Evolutionary conservation across 257 asterid genomes (phyloP), one percentile per base, ranked within the genome.

Genomic region (Nicotiana sylvestris): DNA sequence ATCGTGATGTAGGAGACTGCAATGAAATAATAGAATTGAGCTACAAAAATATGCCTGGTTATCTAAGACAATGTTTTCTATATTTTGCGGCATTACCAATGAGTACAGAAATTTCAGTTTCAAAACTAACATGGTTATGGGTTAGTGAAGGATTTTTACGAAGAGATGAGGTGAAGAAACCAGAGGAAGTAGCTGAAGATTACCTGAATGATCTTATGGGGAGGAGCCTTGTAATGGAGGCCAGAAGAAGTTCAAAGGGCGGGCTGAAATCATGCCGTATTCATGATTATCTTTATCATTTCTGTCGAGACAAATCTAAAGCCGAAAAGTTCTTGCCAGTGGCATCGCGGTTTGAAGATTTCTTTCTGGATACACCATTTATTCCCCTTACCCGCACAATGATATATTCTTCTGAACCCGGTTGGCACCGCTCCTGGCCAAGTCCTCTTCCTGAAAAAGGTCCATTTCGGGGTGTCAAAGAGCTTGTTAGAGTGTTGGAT

Each of bases 51-150:
- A 70, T 88, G 46, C 82, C 87, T 5, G 81, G 64, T 16, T 60
- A 27, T 51, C 66, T 87, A 5, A 87, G 69, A 64, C 30, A 78
- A 0, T 88, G 89, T 16, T 82, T 88, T 70, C 83, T 82, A 6
- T 87, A 85, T 46, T 46, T 80, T 25, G 86, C 74, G 9, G 77
- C 58, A 62, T 87, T 83, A 51, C 85, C 80, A 21, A 80, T 76
- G 57, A 84, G 81, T 5, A 62, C 30, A 51, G 66, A 56, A 4
- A 69, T 89, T n/a, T 10, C 81, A 0, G 33, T 33, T 0, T 56
- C 74, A 3, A 79, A 60, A 25, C 83, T 87, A 12, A 21, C 66
- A 11, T 79, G 61, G 6, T 10, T 85, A 15, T 85, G 88, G 90
- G 69, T 60, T 6, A 84, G 83, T 27, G 87, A 85, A 35, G 80